Evolutionary conservation across 768 basidiomycete species (phyloP), one percentile per base, ranked within the genome.

Genomic region (Suillus cothurnatus): DNA sequence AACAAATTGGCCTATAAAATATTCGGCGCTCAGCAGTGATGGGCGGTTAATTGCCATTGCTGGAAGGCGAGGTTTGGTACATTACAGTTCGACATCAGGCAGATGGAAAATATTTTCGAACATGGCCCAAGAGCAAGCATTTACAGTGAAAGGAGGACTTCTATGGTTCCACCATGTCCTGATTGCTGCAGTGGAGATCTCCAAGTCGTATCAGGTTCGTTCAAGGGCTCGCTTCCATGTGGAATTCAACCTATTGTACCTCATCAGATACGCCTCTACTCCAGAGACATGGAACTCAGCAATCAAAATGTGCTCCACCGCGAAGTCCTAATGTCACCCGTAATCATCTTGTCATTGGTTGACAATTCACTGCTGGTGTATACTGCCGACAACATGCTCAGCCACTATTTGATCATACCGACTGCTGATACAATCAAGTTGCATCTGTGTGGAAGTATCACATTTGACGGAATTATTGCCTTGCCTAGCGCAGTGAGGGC

Each of bases 81-180:
- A 99, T 77, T 99, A 97, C 73, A 97, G 95, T 69, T 90, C 94
- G 38, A 88, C 90, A 1, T 97, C 95, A 6, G 97, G 97, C 17
- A 81, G 97, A 41, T 99, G 97, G 97, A 98, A 98, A 76, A 73
- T 90, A 34, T 99, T 99, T 71, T 83, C 84, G 7, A 88, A 88
- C 69, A 86, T 90, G 68, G 78, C 85, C 47, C 94, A 99, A 76
- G 96, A 98, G 74, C 88, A 93, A 69, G 88, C 88, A 7, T 95
- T 99, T 71, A 72, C 82, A 6, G 95, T 99, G 19, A 87, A 89
- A 73, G 97, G 97, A 9, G 97, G 97, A 4, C 73, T 99, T 70
- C 74, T 97, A 23, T 99, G 97, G 97, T 99, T 97, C 74, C 93
- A 97, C 67, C 95, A 97, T 73, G 92, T 98, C 12, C 82, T 99